Base-by-base conservation (phyloP, 2,329 filamentous ascomycete species). In the Ploettnerulaceae sp. region DNA sequence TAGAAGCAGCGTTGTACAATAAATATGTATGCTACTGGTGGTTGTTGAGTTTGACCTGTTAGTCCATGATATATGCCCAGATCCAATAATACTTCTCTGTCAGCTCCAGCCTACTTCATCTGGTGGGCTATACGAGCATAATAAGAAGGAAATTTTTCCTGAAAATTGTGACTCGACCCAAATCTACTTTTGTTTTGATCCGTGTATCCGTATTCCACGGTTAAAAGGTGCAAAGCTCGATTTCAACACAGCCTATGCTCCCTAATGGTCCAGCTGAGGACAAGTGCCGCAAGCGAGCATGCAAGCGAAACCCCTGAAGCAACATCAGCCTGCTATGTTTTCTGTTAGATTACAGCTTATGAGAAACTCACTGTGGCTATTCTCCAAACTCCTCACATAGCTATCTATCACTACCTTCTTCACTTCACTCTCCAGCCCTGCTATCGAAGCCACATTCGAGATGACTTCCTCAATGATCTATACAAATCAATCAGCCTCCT, bases 381-480 rank as follows among this genome's bases (percentile, higher is more conserved):
- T 51, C 32, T 51, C 55, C 9, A 61, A 45, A 49, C 57, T 59
- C 45, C 45, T 51, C 17, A 58, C 53, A 36, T 60, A 61, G 15
- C 52, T 46, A 4, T 45, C 35, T 5, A 59, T 41, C 6, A 61
- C 58, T 11, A 54, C 17, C 6, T 43, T 29, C 28, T 43, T 48
- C 2, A 58, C 31, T 9, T 42, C 25, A 12, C 37, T 41, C 5
- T 51, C 35, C 18, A 61, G 26, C 1, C 40, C 39, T 18, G 39
- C 34, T 12, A 61, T 45, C 15, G 33, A 52, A 1, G 47, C 43
- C 1, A 58, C 55, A 43, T 60, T 47, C 3, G 50, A 47, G 9
- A 59, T 49, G 3, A 54, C 54, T 21, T 54, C 36, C 7, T 51
- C 47, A 15, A 59, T 52, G 29, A 56, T 56, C 52, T 44, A 25